phyloP scores from a whole-genome alignment of 768 basidiomycete species.

The Coprinopsis strossmayeri region DNA sequence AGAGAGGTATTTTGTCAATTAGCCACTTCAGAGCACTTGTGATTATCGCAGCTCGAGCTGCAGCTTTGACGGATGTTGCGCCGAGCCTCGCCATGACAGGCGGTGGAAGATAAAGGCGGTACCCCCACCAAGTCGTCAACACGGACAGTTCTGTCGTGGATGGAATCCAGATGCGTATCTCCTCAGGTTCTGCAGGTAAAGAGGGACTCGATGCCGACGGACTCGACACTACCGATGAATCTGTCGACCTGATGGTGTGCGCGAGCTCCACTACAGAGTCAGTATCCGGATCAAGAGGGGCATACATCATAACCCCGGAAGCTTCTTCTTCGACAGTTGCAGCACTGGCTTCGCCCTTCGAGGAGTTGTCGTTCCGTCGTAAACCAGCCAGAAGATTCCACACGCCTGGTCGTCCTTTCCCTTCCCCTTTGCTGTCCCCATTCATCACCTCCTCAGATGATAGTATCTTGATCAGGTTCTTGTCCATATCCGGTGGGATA shows the following conservation, averaged over 20 bases:
- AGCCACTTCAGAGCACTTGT: conserved; percentile 71
- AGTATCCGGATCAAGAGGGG: conserved; percentile 56
- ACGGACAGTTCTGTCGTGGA: conserved; percentile 69
- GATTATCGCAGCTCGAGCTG: conserved; percentile 69
- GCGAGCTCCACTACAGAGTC: conserved; percentile 67
- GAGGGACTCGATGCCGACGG: background rate
- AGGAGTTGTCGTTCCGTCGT: conserved; percentile 11
- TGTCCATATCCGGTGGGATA: conserved; percentile 37
- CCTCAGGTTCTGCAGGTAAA: conserved; percentile 17
- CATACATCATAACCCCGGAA: conserved; percentile 69
- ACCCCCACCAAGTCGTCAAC: conserved; percentile 78
- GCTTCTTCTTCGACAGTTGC: conserved; percentile 32
- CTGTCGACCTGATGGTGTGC: conserved; percentile 31
- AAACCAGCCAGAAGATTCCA: conserved; percentile 54
- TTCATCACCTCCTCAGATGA: conserved; percentile 63
- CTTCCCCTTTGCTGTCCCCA: conserved; percentile 28
- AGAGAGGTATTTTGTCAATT: conserved; percentile 55
- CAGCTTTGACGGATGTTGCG: conserved; percentile 57
- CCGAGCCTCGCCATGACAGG: conserved; percentile 62
- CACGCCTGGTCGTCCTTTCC: conserved; percentile 36
- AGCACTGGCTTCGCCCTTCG: background rate
- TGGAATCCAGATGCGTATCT: conserved; percentile 56
- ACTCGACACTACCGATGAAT: background rate
- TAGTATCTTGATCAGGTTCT: conserved; percentile 42
- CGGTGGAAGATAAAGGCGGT: conserved; percentile 70